A percentile compares a stretch with the other conserved stretches of the same genome.
Evolutionary conservation across 495 filamentous ascomycete species (phyloP).

Genomic region (Xylaria castorea): DNA sequence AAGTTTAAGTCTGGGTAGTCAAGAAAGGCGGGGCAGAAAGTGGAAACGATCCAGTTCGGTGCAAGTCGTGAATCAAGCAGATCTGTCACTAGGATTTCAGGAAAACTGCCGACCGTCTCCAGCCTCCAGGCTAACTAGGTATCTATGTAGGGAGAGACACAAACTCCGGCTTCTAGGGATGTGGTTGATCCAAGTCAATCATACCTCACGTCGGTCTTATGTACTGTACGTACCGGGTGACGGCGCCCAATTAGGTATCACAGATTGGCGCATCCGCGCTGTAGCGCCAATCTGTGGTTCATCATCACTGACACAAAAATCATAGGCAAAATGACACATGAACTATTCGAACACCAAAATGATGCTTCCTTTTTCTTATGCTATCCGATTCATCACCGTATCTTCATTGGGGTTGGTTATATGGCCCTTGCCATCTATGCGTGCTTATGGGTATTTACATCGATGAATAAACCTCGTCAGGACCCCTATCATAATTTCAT

Average conservation of each 20-base stretch:
- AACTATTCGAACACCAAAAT: not conserved
- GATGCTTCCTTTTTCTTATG: not conserved
- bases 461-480: constrained; percentile 6
- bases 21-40: constrained; percentile 9
- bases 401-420: constrained; percentile 16
- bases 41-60: not conserved
- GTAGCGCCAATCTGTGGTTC: not conserved
- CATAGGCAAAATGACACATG: not conserved
- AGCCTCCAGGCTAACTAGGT: no score
- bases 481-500: constrained; percentile 5
- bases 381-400: not conserved
- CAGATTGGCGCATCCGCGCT: not conserved
- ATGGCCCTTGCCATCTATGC: constrained; percentile 3
- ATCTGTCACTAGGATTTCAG: not conserved
- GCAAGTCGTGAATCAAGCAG: not conserved
- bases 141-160: not conserved
- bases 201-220: not conserved
- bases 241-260: not conserved
- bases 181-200: not conserved
- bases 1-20: not conserved
- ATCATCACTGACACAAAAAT: not conserved
- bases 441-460: constrained; percentile 26
- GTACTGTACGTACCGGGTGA: not conserved
- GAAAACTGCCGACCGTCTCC: not conserved
- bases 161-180: not conserved